phyloP scores from a whole-genome alignment of 176 grass and related monocot species.

The Secale cereale region DNA sequence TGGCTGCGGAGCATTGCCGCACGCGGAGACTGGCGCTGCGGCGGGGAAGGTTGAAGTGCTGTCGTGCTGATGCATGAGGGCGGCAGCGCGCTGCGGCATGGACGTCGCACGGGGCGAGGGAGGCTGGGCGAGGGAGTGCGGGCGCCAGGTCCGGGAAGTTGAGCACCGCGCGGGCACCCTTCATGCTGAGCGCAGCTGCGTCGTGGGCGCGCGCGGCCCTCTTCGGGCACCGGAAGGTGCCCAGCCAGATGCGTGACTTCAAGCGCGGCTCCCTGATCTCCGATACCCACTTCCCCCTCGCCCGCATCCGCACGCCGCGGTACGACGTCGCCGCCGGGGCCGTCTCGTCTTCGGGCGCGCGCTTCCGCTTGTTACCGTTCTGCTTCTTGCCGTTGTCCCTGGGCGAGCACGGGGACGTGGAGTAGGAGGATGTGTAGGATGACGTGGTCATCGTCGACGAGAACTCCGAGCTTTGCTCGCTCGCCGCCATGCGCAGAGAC shows the following conservation, averaged over 20 bases:
- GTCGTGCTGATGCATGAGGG: constrained; percentile 38
- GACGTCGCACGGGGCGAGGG: constrained; percentile 62
- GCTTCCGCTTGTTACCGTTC: constrained; percentile 9
- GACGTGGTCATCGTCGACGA: constrained; percentile 12
- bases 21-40: not conserved
- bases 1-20: not conserved
- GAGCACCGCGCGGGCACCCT: constrained; percentile 66
- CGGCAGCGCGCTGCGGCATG: constrained; percentile 72
- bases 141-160: constrained; percentile 79
- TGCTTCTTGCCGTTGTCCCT: constrained; percentile 12
- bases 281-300: constrained; percentile 95
- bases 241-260: constrained; percentile 98
- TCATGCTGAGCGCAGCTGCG: constrained; percentile 74
- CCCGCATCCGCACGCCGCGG: constrained; percentile 73
- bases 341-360: not conserved
- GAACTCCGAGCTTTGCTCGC: constrained; percentile 15
- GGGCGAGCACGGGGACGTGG: constrained; percentile 27
- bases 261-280: constrained; percentile 94
- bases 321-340: not conserved
- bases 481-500: not conserved
- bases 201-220: constrained; percentile 95
- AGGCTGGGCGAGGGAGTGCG: constrained; percentile 49
- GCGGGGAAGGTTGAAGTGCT: not conserved
- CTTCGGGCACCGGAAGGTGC: constrained; percentile 71
- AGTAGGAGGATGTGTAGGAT: constrained; percentile 2